These are phyloP conservation scores for Halophytophthora batemanensis DNA, from an alignment of 352 stramenopile species.

Conservation along the genomic window DNA sequence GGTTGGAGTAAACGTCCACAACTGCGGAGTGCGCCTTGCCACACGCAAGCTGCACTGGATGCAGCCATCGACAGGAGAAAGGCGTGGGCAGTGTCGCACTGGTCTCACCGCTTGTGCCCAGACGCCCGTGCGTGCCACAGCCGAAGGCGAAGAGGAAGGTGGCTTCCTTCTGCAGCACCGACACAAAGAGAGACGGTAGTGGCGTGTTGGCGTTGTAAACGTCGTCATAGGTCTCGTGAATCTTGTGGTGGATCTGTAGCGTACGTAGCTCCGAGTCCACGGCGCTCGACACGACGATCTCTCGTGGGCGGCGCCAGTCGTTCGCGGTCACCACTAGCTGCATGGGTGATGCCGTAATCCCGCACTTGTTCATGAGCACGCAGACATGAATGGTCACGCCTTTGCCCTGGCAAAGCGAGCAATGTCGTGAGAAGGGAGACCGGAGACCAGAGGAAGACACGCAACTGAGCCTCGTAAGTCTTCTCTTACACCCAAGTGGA, in stretches of 20 bases:
- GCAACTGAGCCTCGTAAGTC: too few species aligned
- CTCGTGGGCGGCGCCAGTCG: conserved; percentile 47
- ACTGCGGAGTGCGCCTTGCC: conserved; percentile 67
- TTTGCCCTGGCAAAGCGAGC: conserved; percentile 29
- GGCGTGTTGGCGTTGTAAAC: conserved; percentile 40
- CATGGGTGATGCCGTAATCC: conserved; percentile 40
- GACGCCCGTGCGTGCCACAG: conserved; percentile 46
- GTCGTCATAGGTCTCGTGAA: conserved; percentile 50
- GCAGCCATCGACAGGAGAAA: conserved; percentile 61
- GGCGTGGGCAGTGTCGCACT: conserved; percentile 49
- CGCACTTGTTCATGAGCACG: conserved; percentile 62
- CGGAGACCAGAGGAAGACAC: background rate
- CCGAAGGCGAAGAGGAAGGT: conserved; percentile 75
- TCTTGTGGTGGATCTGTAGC: conserved; percentile 76
- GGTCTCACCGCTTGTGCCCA: conserved; percentile 45
- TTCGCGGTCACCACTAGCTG: conserved; percentile 54
- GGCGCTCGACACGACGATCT: conserved; percentile 40
- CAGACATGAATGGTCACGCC: conserved; percentile 59
- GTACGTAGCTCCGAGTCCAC: conserved; percentile 51
- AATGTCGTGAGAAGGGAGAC: background rate
- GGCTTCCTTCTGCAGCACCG: conserved; percentile 64
- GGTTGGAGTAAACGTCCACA: conserved; percentile 69
- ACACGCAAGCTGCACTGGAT: conserved; percentile 66
- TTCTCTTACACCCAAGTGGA: too few species aligned
- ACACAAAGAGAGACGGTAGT: conserved; percentile 66